Base-by-base conservation (phyloP, 352 stramenopile species). In the Phytophthora pseudosyringae region DNA sequence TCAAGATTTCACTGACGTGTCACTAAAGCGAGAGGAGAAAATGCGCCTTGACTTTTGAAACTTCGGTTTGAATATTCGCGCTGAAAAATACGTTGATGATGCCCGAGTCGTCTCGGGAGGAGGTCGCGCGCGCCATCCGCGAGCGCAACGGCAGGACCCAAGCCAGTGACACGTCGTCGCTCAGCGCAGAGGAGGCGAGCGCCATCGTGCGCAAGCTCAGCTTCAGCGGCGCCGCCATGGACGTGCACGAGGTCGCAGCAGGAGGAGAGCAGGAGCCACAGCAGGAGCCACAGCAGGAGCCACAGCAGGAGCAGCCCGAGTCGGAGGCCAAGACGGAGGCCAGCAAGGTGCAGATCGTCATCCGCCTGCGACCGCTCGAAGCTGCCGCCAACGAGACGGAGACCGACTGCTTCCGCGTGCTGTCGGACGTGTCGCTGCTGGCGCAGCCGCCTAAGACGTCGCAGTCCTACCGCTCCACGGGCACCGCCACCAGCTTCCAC, bases 401-500 rank as follows among this genome's bases (percentile, higher is more conserved):
- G 21, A 1, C 21, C 31, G 81, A 87, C 32, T 90, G 82, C 40
- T 94, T 92, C 58, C 82, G 79, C 39, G 81, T 94, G 13, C 36
- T 83, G 15, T 91, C 86, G 21, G 77, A 90, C 46, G 78, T 80
- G 48, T 59, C 76, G 44, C 60, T 94, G 48, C 32, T 94, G 13
- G 83, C 75, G 25, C 81, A 91, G 16, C 81, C 83, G 36, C 84
- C 86, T 36, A 90, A 91, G 75, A 89, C 78, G 3, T 91, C 80
- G 29, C 78, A 89, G 61, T 77, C 83, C 26, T 92, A 91, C 67
- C 74, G 84, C 9, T 90, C 86, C 15, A 93, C 83, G 1, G 85
- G 86, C 29, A 88, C 81, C 4, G 83, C 86, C 45, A 91, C 80
- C 48, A 84, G 76, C 29, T 95, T 95, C 66, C 81, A 90, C 41